phyloP scores from a whole-genome alignment of 495 filamentous ascomycete species.

The Penicillium coffeae region DNA sequence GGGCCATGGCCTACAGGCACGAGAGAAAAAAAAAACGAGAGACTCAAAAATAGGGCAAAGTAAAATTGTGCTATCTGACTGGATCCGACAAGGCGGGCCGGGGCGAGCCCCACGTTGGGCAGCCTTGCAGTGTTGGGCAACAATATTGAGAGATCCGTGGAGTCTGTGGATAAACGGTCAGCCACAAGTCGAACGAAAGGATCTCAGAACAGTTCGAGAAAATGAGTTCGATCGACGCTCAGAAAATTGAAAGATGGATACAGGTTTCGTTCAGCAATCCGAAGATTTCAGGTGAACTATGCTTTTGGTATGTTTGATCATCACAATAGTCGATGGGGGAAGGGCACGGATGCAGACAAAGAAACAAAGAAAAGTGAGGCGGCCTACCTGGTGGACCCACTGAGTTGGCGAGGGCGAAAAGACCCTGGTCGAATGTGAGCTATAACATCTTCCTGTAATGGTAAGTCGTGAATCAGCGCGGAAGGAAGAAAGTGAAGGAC shows the following conservation, averaged over 20 bases:
- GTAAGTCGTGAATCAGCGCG: background rate
- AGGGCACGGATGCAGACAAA: conserved; percentile 3
- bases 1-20: background rate
- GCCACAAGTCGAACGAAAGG: background rate
- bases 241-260: conserved; percentile 46
- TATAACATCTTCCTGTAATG: background rate
- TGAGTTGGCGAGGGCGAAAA: background rate
- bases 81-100: conserved; percentile 16
- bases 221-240: conserved; percentile 3
- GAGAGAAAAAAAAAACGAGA: background rate
- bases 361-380: conserved; percentile 1
- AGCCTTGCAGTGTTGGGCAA: conserved; percentile 52
- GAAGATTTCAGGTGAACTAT: conserved; percentile 53
- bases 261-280: conserved; percentile 47
- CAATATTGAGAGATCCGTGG: conserved; percentile 20
- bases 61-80: conserved; percentile 2
- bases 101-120: conserved; percentile 39
- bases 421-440: conserved; percentile 1
- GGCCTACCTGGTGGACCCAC: conserved; percentile 5
- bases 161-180: conserved; percentile 1
- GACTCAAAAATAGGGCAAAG: conserved; percentile 3
- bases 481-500: background rate
- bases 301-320: conserved; percentile 45
- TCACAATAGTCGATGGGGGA: conserved; percentile 26
- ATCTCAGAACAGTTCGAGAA: conserved; percentile 6